These are phyloP conservation scores for Pseudogymnoascus sp. DNA, from an alignment of 2,329 filamentous ascomycete genomes.

Conservation along the genomic window DNA sequence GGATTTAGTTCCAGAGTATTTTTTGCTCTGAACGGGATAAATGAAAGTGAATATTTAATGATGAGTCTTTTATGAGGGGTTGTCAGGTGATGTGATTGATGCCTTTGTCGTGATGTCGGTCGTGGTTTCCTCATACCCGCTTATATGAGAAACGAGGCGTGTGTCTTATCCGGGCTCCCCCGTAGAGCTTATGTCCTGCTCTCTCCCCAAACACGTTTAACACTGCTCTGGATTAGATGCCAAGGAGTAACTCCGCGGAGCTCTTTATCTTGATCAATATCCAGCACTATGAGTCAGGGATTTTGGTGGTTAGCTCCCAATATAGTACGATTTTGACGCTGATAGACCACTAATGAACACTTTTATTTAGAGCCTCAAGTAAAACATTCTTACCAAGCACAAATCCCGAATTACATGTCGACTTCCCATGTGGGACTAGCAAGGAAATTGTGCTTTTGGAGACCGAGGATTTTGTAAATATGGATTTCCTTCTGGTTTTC, in stretches of 20 bases:
- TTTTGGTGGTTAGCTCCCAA: not conserved
- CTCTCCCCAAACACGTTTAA: not conserved
- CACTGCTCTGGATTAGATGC: not conserved
- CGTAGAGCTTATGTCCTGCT: not conserved
- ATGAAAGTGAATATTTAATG: constrained; percentile 6
- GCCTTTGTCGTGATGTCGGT: not conserved
- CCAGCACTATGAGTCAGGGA: not conserved
- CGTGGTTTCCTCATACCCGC: not conserved
- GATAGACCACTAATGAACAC: not conserved
- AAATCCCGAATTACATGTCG: not conserved
- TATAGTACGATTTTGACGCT: not conserved
- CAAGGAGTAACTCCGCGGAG: not conserved
- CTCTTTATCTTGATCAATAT: not conserved
- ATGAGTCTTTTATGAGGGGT: not conserved
- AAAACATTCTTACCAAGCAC: not conserved
- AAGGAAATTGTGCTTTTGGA: not conserved
- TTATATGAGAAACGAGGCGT: not conserved
- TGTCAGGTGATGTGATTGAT: not conserved
- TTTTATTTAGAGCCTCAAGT: not conserved
- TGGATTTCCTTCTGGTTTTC: not conserved
- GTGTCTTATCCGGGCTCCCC: not conserved
- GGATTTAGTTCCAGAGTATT: constrained; percentile 7
- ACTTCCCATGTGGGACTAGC: not conserved
- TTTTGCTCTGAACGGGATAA: not conserved
- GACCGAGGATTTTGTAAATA: not conserved